phyloP scores from a whole-genome alignment of 257 asterid genomes.

The Salvia rosmarinus region DNA sequence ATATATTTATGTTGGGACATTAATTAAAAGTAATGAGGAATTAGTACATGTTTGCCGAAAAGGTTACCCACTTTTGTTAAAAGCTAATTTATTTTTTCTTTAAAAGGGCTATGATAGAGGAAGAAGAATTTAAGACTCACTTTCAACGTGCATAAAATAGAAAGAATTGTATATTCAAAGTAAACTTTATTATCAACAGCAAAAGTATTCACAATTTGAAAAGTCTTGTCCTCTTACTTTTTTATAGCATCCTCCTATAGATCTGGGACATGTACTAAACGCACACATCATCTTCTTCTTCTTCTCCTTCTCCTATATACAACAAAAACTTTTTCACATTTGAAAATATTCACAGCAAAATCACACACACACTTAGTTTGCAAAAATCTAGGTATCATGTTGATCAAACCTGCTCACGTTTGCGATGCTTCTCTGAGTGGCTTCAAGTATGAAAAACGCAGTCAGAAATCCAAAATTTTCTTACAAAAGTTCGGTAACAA shows the following conservation, averaged over 20 bases:
- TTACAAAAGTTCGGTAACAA: background rate
- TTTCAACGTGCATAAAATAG: slow-evolving; percentile 5
- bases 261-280: background rate
- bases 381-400: slow-evolving; percentile 27
- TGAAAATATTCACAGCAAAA: background rate
- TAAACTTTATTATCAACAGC: slow-evolving; percentile 12
- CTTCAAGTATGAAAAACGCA: slow-evolving; percentile 14
- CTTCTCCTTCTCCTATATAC: no score
- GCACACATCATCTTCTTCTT: background rate
- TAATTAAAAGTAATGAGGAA: no score
- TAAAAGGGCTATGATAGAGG: background rate
- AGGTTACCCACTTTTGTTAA: background rate
- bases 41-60: no score
- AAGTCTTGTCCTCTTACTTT: slow-evolving; percentile 10
- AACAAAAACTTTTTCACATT: background rate
- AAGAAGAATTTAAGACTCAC: background rate
- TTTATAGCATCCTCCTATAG: background rate
- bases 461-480: slow-evolving; percentile 12
- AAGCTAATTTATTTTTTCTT: background rate
- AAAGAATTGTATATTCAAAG: slow-evolving; percentile 31
- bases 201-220: slow-evolving; percentile 9
- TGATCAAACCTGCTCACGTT: slow-evolving; percentile 19
- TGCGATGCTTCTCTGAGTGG: slow-evolving; percentile 3
- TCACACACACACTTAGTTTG: background rate
- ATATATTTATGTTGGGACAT: no score